Evolutionary conservation across 495 filamentous ascomycete genomes (phyloP).

Genomic region (Hamigera avellanea): DNA sequence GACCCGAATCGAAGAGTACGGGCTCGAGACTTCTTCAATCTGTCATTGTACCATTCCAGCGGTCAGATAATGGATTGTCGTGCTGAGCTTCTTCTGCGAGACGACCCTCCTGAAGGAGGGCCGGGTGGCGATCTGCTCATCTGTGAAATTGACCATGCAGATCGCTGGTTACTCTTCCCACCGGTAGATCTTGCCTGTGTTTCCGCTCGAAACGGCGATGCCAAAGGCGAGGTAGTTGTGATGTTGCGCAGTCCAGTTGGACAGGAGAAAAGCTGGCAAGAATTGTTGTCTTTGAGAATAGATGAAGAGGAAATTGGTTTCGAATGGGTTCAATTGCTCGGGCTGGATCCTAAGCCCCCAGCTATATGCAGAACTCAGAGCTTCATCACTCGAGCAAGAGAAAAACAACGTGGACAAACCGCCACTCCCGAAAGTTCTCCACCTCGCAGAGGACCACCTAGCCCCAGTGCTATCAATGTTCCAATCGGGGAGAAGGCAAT

Average conservation of each 20-base stretch:
- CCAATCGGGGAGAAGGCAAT: constrained; percentile 62
- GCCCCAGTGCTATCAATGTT: constrained; percentile 47
- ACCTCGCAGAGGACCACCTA: constrained; percentile 33
- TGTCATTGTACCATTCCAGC: constrained; percentile 78
- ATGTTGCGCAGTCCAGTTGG: constrained; percentile 56
- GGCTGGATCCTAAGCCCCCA: constrained; percentile 65
- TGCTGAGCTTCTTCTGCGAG: constrained; percentile 78
- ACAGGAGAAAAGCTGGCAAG: constrained; percentile 54
- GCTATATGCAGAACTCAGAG: constrained; percentile 36
- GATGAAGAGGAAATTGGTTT: constrained; percentile 62
- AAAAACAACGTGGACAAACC: constrained; percentile 22
- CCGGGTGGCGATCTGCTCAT: constrained; percentile 73
- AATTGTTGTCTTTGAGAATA: constrained; percentile 60
- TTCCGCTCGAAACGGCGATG: constrained; percentile 71
- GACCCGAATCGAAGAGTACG: constrained; percentile 64
- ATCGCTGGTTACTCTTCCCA: constrained; percentile 84
- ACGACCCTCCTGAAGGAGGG: constrained; percentile 49
- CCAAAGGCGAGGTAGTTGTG: constrained; percentile 57
- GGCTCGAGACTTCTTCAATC: constrained; percentile 78
- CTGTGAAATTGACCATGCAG: constrained; percentile 66
- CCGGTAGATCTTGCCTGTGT: constrained; percentile 57
- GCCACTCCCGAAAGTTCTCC: constrained; percentile 22
- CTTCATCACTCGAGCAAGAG: constrained; percentile 36
- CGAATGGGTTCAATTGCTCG: constrained; percentile 84
- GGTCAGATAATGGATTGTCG: constrained; percentile 82